phyloP scores from a whole-genome alignment of 352 stramenopile species.

The Pelagophyceae sp. region DNA sequence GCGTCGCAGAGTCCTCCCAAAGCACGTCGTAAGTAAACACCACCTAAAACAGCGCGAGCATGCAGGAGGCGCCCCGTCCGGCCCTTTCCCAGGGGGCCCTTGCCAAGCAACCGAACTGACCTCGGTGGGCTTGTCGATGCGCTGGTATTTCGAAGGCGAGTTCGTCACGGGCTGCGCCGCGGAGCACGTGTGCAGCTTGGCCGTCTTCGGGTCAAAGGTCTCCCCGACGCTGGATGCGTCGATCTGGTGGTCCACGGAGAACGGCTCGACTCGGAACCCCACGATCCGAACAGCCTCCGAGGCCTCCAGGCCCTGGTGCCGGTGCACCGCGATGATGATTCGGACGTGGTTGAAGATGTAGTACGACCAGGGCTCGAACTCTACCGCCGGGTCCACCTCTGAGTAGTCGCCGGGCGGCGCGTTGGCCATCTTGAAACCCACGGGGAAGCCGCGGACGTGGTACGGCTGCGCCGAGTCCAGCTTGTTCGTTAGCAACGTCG shows the following conservation, averaged over 20 bases:
- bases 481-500: conserved; percentile 41
- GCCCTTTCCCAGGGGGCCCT: no score
- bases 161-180: conserved; percentile 41
- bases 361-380: not conserved
- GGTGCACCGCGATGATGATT: conserved; percentile 95
- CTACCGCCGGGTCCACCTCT: not conserved
- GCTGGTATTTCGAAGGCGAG: conserved; percentile 83
- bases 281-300: conserved; percentile 63
- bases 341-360: conserved; percentile 98
- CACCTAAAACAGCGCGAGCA: no score
- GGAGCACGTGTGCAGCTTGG: conserved; percentile 71
- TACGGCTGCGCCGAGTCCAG: not conserved
- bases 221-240: conserved; percentile 43
- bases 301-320: conserved; percentile 27
- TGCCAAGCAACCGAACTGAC: no score
- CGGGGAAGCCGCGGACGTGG: conserved; percentile 65
- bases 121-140: conserved; percentile 55
- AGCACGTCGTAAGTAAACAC: conserved; percentile 95
- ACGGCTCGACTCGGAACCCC: conserved; percentile 93
- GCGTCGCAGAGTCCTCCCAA: conserved; percentile 86
- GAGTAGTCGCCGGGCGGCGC: not conserved
- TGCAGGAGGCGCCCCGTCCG: no score
- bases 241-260: conserved; percentile 85
- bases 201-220: conserved; percentile 48
- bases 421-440: conserved; percentile 57